These are phyloP conservation scores for Onygenales sp. DNA, from an alignment of 2,329 filamentous ascomycete species.

Conservation along the genomic window DNA sequence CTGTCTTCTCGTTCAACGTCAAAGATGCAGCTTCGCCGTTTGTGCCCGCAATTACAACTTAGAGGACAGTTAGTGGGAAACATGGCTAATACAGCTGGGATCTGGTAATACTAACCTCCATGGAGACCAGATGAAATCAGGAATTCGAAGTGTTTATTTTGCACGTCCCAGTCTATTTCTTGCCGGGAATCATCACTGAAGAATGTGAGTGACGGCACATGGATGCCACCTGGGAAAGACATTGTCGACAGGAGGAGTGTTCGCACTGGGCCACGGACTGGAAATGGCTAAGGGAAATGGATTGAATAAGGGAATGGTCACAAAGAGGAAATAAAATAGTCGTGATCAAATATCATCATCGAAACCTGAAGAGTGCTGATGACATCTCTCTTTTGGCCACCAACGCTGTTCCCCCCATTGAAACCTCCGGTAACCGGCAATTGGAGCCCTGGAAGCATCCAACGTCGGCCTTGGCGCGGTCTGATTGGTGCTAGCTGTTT, in stretches of 20 bases:
- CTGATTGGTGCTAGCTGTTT: neutral
- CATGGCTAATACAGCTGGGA: constrained; percentile 11
- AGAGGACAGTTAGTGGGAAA: neutral
- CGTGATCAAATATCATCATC: no score
- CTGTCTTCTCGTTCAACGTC: constrained; percentile 28
- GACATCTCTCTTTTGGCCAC: neutral
- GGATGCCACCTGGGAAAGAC: constrained; percentile 42
- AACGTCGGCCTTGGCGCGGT: neutral
- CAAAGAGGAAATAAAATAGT: no score
- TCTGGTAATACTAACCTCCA: constrained; percentile 30
- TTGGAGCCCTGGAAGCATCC: neutral
- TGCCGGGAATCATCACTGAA: constrained; percentile 41
- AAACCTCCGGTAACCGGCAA: neutral
- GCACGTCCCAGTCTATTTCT: constrained; percentile 47
- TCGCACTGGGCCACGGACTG: no score
- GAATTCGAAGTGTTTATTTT: constrained; percentile 46
- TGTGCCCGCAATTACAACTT: constrained; percentile 33
- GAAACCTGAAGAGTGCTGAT: no score
- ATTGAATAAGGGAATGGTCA: no score
- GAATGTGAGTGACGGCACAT: constrained; percentile 49
- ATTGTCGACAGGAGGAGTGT: neutral
- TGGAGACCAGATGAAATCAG: constrained; percentile 46
- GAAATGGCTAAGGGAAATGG: no score
- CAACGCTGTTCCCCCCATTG: neutral
- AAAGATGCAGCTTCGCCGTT: constrained; percentile 39